Evolutionary conservation across 2,329 filamentous ascomycete species (phyloP).

Genomic region (Xylogone sp.): DNA sequence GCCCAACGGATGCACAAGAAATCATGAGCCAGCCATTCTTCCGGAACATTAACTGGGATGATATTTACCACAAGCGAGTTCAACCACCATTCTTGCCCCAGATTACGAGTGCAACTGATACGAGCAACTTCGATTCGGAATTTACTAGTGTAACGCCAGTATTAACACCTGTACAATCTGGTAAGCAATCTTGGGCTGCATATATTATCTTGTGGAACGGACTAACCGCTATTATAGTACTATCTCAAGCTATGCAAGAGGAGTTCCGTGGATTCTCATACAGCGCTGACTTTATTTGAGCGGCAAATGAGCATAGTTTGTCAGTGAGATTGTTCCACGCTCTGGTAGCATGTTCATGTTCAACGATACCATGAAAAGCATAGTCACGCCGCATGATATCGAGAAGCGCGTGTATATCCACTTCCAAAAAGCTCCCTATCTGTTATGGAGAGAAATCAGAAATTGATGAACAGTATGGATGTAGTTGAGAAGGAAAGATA

Average conservation of each 20-base stretch:
- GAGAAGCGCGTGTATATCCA: background rate
- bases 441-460: background rate
- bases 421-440: background rate
- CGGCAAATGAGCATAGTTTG: background rate
- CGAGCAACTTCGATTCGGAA: constrained; percentile 98
- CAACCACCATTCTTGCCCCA: constrained; percentile 83
- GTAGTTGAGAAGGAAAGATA: background rate
- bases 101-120: constrained; percentile 91
- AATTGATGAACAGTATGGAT: background rate
- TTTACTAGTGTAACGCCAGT: constrained; percentile 98
- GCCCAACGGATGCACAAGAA: constrained; percentile 95
- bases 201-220: constrained; percentile 3
- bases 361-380: background rate
- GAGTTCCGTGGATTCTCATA: constrained; percentile 99
- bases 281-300: constrained; percentile 32
- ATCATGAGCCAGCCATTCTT: constrained; percentile 99
- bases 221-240: constrained; percentile 51
- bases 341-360: background rate
- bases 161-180: constrained; percentile 92
- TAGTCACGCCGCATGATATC: background rate
- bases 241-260: constrained; percentile 98
- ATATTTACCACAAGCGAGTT: constrained; percentile 94
- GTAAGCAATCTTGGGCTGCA: constrained; percentile 50
- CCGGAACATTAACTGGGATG: constrained; percentile 96
- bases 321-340: background rate